A percentile compares a stretch with the other conserved stretches of the same genome.
These are phyloP conservation scores for Colletotrichum sp. DNA, from an alignment of 2,329 filamentous ascomycete genomes.

Conservation along the genomic window DNA sequence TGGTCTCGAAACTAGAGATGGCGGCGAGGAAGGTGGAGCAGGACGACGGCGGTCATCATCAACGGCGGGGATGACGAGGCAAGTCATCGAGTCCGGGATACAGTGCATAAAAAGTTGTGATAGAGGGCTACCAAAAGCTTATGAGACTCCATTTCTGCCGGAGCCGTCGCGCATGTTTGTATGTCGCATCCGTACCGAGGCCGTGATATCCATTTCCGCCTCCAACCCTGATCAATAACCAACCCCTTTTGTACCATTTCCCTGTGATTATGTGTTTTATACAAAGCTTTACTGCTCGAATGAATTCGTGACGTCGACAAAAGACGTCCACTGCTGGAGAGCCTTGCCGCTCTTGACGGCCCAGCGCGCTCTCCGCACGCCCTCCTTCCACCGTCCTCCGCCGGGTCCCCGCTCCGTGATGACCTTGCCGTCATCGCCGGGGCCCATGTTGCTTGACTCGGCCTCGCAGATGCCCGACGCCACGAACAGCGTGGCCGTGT, in stretches of 20 bases:
- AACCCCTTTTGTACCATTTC: background rate
- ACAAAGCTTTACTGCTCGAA: background rate
- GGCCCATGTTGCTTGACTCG: conserved; percentile 79
- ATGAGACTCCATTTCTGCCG: conserved; percentile 7
- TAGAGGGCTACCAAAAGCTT: conserved; percentile 19
- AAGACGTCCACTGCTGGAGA: conserved; percentile 81
- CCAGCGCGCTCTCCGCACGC: conserved; percentile 85
- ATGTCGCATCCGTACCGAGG: background rate
- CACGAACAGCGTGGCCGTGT: conserved; percentile 88
- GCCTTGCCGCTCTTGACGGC: conserved; percentile 86
- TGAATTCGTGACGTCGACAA: conserved; percentile 81
- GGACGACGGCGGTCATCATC: background rate
- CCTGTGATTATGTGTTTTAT: background rate
- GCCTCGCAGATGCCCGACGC: conserved; percentile 86
- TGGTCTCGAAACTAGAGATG: background rate
- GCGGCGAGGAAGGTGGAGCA: background rate
- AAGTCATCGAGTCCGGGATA: background rate
- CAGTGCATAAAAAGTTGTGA: conserved; percentile 19
- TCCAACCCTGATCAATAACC: background rate
- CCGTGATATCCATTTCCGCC: background rate
- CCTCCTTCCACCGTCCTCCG: conserved; percentile 93
- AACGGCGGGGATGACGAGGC: conserved; percentile 55
- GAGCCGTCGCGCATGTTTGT: background rate
- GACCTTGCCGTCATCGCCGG: conserved; percentile 80
- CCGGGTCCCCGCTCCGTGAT: conserved; percentile 84